Evolutionary conservation across 345 rosid species (phyloP).

Genomic region (Brassica juncea): DNA sequence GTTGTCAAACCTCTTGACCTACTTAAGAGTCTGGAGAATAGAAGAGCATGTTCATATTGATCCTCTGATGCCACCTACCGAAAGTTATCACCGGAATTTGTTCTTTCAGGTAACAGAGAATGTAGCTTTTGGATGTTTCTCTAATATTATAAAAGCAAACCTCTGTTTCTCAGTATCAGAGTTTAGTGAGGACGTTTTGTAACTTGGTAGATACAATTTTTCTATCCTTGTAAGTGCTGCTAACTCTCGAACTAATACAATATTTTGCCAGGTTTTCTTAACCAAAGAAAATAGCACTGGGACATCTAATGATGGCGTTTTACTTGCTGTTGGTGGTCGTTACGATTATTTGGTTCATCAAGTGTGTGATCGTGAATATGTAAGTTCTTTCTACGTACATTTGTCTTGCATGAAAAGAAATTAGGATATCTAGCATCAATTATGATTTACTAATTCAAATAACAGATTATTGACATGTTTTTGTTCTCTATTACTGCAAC

Average conservation of each 20-base stretch:
- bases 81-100: conserved; percentile 75
- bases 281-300: conserved; percentile 69
- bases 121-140: not conserved
- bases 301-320: conserved; percentile 64
- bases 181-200: not conserved
- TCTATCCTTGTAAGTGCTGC: not conserved
- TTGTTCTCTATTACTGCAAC: conserved; percentile 13
- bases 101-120: conserved; percentile 71
- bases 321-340: conserved; percentile 96
- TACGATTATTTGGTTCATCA: conserved; percentile 83
- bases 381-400: conserved; percentile 41
- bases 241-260: not conserved
- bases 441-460: conserved; percentile 5
- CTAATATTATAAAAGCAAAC: not conserved
- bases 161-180: conserved; percentile 5
- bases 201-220: not conserved
- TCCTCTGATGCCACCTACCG: conserved; percentile 89
- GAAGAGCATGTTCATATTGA: conserved; percentile 73
- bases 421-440: not conserved
- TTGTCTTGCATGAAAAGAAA: conserved; percentile 11
- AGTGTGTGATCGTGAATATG: conserved; percentile 63
- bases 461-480: no score
- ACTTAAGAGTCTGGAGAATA: conserved; percentile 84
- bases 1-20: conserved; percentile 68
- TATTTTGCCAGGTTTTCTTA: conserved; percentile 58